These are phyloP conservation scores for Sugiyamaella neomexicana DNA, from an alignment of 1,139 yeast genomes.

Conservation along the genomic window DNA sequence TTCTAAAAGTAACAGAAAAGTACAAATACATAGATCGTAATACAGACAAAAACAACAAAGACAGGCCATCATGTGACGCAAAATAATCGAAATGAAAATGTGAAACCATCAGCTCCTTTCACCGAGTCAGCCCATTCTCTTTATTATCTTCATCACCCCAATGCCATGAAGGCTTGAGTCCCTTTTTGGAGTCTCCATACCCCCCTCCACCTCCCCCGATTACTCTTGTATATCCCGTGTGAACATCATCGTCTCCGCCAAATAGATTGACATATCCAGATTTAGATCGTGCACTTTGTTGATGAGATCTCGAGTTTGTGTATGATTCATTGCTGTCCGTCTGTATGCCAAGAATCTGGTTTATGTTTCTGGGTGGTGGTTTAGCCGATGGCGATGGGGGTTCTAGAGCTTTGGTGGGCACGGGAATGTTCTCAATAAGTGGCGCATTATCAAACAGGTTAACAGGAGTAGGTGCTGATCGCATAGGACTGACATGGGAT, in stretches of 20 bases:
- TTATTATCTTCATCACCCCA: constrained; percentile 18
- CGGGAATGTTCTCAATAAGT: constrained; percentile 26
- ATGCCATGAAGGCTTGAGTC: constrained; percentile 16
- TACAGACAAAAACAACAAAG: too few species aligned
- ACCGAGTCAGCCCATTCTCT: constrained; percentile 11
- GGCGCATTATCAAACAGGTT: constrained; percentile 24
- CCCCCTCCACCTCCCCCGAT: constrained; percentile 28
- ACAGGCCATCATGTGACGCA: too few species aligned
- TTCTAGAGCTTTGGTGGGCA: constrained; percentile 27
- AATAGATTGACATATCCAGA: constrained; percentile 14
- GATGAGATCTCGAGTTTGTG: background rate
- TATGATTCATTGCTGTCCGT: background rate
- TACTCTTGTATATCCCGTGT: constrained; percentile 14
- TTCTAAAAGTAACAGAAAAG: too few species aligned
- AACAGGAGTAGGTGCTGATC: constrained; percentile 24
- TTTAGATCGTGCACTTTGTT: background rate
- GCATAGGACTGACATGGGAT: constrained; percentile 19
- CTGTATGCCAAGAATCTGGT: constrained; percentile 23
- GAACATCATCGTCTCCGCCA: constrained; percentile 15
- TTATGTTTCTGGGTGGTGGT: constrained; percentile 27
- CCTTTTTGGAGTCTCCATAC: constrained; percentile 19
- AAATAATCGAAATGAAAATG: too few species aligned
- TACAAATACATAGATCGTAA: too few species aligned
- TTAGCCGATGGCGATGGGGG: constrained; percentile 29
- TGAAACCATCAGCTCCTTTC: background rate